A percentile compares a stretch with the other conserved stretches of the same genome.
Conservation (phyloP, 352 stramenopile species). For the Phytophthora tentaculata region DNA sequence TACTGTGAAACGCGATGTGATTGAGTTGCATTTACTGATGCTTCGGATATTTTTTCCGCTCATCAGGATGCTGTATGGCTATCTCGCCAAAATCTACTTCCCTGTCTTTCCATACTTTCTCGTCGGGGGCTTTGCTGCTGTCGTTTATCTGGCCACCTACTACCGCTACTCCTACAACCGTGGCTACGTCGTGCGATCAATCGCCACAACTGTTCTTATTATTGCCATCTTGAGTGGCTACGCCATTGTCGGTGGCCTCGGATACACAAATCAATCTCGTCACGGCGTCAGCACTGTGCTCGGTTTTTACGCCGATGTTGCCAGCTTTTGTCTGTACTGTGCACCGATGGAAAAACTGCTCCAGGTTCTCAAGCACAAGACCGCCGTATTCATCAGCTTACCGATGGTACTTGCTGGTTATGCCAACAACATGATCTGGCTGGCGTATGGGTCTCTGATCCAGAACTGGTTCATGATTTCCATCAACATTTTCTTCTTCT, state of each 20-base stretch:
- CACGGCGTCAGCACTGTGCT: conserved; percentile 39
- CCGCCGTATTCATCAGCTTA: conserved; percentile 48
- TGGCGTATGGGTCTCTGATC: conserved; percentile 48
- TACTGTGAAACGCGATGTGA: neutral
- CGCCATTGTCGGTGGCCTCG: conserved; percentile 39
- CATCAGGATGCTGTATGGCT: conserved; percentile 56
- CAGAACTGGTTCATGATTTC: conserved; percentile 48
- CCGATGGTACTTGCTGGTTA: conserved; percentile 54
- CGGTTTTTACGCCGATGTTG: conserved; percentile 42
- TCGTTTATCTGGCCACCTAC: conserved; percentile 61
- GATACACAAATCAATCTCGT: conserved; percentile 42
- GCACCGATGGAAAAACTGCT: conserved; percentile 57
- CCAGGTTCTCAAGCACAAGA: conserved; percentile 51
- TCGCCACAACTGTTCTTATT: conserved; percentile 22
- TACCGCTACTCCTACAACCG: conserved; percentile 50
- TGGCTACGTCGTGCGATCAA: conserved; percentile 30
- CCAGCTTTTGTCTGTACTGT: conserved; percentile 42
- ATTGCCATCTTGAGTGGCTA: conserved; percentile 42
- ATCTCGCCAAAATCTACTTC: conserved; percentile 55
- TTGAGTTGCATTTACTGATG: conserved; percentile 4
- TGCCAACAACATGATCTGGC: conserved; percentile 57
- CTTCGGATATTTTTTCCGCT: conserved; percentile 2
- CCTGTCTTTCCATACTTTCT: conserved; percentile 52
- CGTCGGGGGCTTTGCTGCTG: conserved; percentile 41
- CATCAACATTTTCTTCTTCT: conserved; percentile 46